Percentiles rank a stretch among this genome's conserved stretches.
phyloP scores from a whole-genome alignment of 2,329 filamentous ascomycete species.

The Cladophialophora bantiana region DNA sequence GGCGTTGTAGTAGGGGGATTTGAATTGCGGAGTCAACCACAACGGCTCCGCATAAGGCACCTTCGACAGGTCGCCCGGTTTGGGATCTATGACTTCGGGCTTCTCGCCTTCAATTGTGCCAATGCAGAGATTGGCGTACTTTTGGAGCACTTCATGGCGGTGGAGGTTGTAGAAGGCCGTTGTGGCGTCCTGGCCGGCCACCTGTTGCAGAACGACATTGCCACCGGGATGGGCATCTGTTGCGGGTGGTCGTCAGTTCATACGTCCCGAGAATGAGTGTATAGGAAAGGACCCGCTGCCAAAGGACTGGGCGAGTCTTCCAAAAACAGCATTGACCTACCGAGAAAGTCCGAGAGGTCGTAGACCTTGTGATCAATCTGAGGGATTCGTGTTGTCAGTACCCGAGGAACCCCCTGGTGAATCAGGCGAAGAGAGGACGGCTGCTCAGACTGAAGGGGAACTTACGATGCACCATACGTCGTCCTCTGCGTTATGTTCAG shows the following conservation, averaged over 20 bases:
- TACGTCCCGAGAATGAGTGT: background rate
- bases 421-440: background rate
- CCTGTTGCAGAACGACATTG: constrained; percentile 49
- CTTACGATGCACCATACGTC: constrained; percentile 60
- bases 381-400: background rate
- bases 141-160: constrained; percentile 83
- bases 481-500: constrained; percentile 56
- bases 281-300: background rate
- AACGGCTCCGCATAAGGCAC: constrained; percentile 87
- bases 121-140: constrained; percentile 77
- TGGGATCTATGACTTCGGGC: constrained; percentile 72
- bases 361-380: constrained; percentile 66
- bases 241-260: background rate
- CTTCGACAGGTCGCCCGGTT: constrained; percentile 73
- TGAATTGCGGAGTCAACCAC: constrained; percentile 80
- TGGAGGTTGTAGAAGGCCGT: constrained; percentile 78
- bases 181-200: constrained; percentile 53
- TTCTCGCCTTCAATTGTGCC: constrained; percentile 78
- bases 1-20: constrained; percentile 73
- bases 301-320: background rate
- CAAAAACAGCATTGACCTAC: background rate
- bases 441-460: background rate
- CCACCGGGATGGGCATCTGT: constrained; percentile 62
- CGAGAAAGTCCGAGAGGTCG: constrained; percentile 63
- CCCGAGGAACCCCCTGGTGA: background rate